These are phyloP conservation scores for Daldinia caldariorum DNA, from an alignment of 495 filamentous ascomycete genomes.

Conservation along the genomic window DNA sequence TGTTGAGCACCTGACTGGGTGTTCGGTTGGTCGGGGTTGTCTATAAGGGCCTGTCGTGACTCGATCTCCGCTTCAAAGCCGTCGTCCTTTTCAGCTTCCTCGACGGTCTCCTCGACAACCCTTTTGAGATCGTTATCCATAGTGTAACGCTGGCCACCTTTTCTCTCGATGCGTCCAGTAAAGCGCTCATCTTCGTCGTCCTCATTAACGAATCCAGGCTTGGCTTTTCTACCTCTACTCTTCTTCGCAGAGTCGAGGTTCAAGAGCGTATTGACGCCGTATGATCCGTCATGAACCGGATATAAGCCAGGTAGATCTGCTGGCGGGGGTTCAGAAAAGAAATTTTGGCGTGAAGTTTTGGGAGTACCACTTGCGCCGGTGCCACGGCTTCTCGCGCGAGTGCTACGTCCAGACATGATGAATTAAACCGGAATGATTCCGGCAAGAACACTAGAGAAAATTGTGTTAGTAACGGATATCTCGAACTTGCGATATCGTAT, in stretches of 20 bases:
- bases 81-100: conserved; percentile 16
- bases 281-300: conserved; percentile 46
- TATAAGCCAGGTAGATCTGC: conserved; percentile 41
- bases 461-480: conserved; percentile 5
- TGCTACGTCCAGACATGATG: conserved; percentile 46
- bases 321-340: conserved; percentile 26
- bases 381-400: conserved; percentile 41
- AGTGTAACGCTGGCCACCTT: conserved; percentile 15
- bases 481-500: background rate
- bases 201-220: conserved; percentile 24
- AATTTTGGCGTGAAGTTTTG: conserved; percentile 4
- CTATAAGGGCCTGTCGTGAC: background rate
- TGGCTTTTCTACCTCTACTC: conserved; percentile 24
- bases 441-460: background rate
- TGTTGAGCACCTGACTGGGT: background rate
- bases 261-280: conserved; percentile 45
- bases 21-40: background rate
- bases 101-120: conserved; percentile 24
- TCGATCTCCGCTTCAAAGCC: conserved; percentile 19
- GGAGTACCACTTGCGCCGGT: conserved; percentile 22
- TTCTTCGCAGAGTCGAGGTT: conserved; percentile 23
- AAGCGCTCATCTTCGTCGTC: conserved; percentile 40
- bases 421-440: background rate
- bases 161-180: conserved; percentile 14
- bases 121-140: conserved; percentile 41